Evolutionary conservation across 768 basidiomycete species (phyloP).

Genomic region (Suillus luteus): DNA sequence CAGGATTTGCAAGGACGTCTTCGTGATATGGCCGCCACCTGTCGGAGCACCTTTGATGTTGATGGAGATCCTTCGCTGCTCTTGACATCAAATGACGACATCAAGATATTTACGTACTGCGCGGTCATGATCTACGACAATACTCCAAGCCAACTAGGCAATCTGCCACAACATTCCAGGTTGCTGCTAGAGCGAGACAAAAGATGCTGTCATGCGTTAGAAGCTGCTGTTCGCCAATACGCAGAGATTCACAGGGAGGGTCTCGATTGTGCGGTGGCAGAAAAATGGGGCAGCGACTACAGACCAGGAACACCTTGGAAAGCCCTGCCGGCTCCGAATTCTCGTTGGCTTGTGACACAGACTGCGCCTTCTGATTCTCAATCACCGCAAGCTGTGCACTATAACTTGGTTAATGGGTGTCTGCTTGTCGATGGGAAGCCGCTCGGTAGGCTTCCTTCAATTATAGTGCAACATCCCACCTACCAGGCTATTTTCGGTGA

Average conservation of each 20-base stretch:
- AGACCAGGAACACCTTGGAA: slow-evolving; percentile 27
- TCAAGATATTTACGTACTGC: slow-evolving; percentile 26
- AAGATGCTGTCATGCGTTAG: slow-evolving; percentile 31
- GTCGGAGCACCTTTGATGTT: slow-evolving; percentile 37
- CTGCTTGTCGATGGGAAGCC: slow-evolving; percentile 31
- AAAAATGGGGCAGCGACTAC: slow-evolving; percentile 27
- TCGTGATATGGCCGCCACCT: slow-evolving; percentile 40
- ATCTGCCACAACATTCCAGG: slow-evolving; percentile 14
- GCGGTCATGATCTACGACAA: slow-evolving; percentile 31
- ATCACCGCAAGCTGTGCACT: slow-evolving; percentile 24
- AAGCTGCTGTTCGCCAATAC: slow-evolving; percentile 13
- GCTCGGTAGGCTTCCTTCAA: slow-evolving; percentile 25
- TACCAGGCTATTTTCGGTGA: slow-evolving; percentile 27
- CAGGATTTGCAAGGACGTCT: slow-evolving; percentile 28
- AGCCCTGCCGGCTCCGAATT: slow-evolving; percentile 13
- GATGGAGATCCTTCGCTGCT: slow-evolving; percentile 18
- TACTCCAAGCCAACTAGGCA: slow-evolving; percentile 17
- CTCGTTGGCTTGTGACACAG: slow-evolving; percentile 28
- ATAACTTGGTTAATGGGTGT: slow-evolving; percentile 27
- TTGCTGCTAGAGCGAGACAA: slow-evolving; percentile 34
- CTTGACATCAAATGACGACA: slow-evolving; percentile 26
- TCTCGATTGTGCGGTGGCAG: slow-evolving; percentile 21
- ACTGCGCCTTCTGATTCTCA: slow-evolving; percentile 17
- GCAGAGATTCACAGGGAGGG: slow-evolving; percentile 15
- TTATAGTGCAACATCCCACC: slow-evolving; percentile 21